Base-by-base conservation (phyloP, 495 filamentous ascomycete species). In the Durotheca rogersii region DNA sequence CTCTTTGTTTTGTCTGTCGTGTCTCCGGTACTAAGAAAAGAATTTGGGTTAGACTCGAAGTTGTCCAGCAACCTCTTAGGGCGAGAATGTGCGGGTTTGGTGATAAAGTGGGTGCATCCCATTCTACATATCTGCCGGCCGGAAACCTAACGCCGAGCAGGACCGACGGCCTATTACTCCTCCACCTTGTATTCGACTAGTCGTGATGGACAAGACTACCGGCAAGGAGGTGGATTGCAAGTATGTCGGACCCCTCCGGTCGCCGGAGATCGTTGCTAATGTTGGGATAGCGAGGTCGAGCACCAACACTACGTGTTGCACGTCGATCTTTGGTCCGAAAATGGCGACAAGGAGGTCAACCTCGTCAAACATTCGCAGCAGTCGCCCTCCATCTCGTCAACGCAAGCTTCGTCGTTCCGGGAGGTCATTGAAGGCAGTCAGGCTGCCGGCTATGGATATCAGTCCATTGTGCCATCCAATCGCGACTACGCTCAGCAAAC, bases 81-180 rank as follows among this genome's bases (percentile, higher is more conserved):
- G 93, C 93, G 54, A 87, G 93, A 39, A 98, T 98, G 93, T 98
- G 93, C 75, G 93, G 93, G 1, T 98, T 96, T 75, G 93, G 93
- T 44, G 93, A 98, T 69, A 98, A 98, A 80, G 90, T 95, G 66
- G 27, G 75, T 63, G 40, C 43, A 62, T 33, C 53, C 50, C 29
- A 29, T 49, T 34, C 27, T 18, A 17, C 21, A 35, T 36, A 17
- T 32, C 31, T 29, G 37, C 53, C 27, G 35, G 32, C 23, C 21
- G 14, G 41, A 23, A 18, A 23, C 39, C n/a, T 55, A 47, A 61
- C 37, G 14, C 39, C 18, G 32, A 42, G 46, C 45, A 96, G 89
- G 93, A 98, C 67, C 87, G 93, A 61, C 80, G 93, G 52, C 93
- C 93, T 16, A 96, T 98, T 66, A 96, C 93, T 19, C 93, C 93